Conservation (phyloP, 2,329 filamentous ascomycete genomes). For the Colletotrichum shisoi region DNA sequence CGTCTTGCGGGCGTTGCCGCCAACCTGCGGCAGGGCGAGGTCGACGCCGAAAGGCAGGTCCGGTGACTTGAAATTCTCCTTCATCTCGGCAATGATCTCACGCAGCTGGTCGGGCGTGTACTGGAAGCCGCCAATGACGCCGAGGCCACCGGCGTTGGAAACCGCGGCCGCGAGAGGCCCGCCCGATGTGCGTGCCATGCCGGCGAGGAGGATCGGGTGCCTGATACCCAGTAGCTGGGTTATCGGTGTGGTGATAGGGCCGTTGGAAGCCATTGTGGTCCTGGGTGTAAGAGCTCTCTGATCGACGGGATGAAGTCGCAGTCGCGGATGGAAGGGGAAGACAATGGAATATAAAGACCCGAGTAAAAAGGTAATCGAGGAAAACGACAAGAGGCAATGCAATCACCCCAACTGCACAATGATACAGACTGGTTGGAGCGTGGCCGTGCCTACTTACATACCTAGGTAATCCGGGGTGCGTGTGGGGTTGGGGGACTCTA, state of each 20-base stretch:
- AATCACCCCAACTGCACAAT: neutral
- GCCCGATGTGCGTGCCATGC: slow-evolving; percentile 88
- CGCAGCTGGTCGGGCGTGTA: slow-evolving; percentile 79
- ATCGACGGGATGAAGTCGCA: neutral
- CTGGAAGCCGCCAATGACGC: slow-evolving; percentile 75
- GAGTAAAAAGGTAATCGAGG: neutral
- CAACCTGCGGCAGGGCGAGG: slow-evolving; percentile 88
- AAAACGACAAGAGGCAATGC: neutral
- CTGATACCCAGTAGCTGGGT: slow-evolving; percentile 81
- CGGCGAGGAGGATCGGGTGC: slow-evolving; percentile 90
- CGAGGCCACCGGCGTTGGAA: slow-evolving; percentile 86
- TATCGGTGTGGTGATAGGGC: slow-evolving; percentile 77
- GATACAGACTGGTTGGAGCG: slow-evolving; percentile 33
- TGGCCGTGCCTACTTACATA: slow-evolving; percentile 44
- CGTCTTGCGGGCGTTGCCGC: slow-evolving; percentile 82
- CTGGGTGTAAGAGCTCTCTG: neutral
- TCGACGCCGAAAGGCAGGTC: slow-evolving; percentile 88
- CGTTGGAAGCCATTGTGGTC: slow-evolving; percentile 51
- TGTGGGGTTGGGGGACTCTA: slow-evolving; percentile 37
- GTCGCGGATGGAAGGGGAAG: neutral
- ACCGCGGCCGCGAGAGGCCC: slow-evolving; percentile 83
- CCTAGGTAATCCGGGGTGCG: slow-evolving; percentile 38
- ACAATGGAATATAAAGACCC: neutral
- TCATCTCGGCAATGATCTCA: slow-evolving; percentile 84
- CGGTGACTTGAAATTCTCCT: slow-evolving; percentile 71